phyloP scores from a whole-genome alignment of 1,139 yeast species.

The Suhomyces maxii region DNA sequence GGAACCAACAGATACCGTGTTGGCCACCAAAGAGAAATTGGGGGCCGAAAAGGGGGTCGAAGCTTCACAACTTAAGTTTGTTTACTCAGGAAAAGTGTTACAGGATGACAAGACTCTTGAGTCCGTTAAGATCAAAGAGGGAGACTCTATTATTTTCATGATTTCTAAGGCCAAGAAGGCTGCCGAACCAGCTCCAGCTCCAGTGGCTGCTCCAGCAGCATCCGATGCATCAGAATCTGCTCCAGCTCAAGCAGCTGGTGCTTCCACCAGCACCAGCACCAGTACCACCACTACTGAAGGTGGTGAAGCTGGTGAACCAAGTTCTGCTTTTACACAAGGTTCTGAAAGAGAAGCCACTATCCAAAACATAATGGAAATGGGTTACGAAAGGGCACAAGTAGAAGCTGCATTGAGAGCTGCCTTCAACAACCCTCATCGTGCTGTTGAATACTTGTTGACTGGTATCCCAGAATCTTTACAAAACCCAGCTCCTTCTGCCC shows the following conservation, averaged over 20 bases:
- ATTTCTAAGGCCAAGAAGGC: constrained; percentile 55
- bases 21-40: constrained; percentile 69
- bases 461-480: constrained; percentile 78
- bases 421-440: constrained; percentile 96
- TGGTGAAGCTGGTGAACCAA: constrained; percentile 1
- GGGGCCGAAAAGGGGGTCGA: constrained; percentile 72
- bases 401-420: constrained; percentile 94
- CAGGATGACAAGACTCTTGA: constrained; percentile 79
- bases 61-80: constrained; percentile 77
- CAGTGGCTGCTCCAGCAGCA: constrained; percentile 11
- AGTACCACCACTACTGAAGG: constrained; percentile 27
- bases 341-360: constrained; percentile 67
- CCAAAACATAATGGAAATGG: constrained; percentile 91
- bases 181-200: constrained; percentile 18
- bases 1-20: constrained; percentile 67
- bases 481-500: constrained; percentile 3
- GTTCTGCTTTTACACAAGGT: constrained; percentile 61
- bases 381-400: constrained; percentile 84
- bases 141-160: constrained; percentile 93
- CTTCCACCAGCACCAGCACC: constrained; percentile 12
- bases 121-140: constrained; percentile 76
- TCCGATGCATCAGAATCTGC: constrained; percentile 18
- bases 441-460: constrained; percentile 88
- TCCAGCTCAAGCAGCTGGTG: constrained; percentile 8
- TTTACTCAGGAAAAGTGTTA: constrained; percentile 88